Base-by-base conservation (phyloP, 306 rosid species). In the Trifolium fragiferum region DNA sequence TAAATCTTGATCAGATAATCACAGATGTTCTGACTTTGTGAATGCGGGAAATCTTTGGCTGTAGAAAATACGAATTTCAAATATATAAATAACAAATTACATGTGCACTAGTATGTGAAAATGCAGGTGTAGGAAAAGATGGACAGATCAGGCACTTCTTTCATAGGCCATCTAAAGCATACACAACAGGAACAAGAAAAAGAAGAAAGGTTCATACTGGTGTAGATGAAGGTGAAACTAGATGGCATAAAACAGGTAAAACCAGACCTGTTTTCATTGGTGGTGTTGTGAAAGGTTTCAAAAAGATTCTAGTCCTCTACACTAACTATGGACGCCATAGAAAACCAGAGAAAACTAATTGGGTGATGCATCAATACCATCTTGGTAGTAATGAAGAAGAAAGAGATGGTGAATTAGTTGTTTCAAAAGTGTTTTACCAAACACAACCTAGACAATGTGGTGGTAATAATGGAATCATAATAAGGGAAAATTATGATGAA, bases 281-380 rank as follows among this genome's bases (percentile, higher is more conserved):
- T 1, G 93, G 94, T 2, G 75, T 47, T 3, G 82, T 86, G 10
- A 90, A 88, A 67, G 98, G 98, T 15, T 92, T 90, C 89, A 92
- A 92, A 13, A 92, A 92, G 84, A 94, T 94, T 30, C 82, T 94
- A 0, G 98, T 94, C 16, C 87, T 94, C 32, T 94, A 94, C 85
- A 90, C 98, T 63, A 94, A 91, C 88, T 90, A 88, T 49, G 98
- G 98, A 1, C 81, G 93, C 65, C 94, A 90, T 69, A 90, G 83
- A 70, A 94, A 92, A 69, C 95, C 98, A 0, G 89, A 90, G 76
- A 94, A 94, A 49, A 94, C 98, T 0, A 94, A 86, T 14, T 94
- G 98, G 98, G 92, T 94, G 27, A 94, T 94, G 96, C 98, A 94
- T 73, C 98, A 94, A 37, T 94, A 94, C 89, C 98, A 94, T 58